Conservation (phyloP, 176 grass and related monocot species). For the Chloris gayana region DNA sequence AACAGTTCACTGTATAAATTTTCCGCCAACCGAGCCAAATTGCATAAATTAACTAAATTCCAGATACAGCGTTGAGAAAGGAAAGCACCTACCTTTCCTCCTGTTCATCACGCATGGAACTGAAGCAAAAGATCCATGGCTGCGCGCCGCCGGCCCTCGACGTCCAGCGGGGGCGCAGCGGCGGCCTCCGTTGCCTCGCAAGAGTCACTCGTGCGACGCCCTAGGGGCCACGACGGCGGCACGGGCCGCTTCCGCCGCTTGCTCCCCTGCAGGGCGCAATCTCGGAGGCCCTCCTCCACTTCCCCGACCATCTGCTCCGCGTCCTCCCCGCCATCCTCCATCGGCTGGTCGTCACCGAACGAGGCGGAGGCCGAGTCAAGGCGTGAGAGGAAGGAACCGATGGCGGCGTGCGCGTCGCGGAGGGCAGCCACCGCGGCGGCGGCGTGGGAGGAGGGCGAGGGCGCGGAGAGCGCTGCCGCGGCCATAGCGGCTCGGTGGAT, state of each 20-base stretch:
- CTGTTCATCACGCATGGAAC: conserved; percentile 32
- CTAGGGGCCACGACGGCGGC: conserved; percentile 40
- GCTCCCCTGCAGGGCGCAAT: conserved; percentile 33
- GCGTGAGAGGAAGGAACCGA: conserved; percentile 42
- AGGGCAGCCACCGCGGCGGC: conserved; percentile 32
- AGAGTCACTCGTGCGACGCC: background rate
- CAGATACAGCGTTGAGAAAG: background rate
- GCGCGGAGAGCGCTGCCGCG: conserved; percentile 5
- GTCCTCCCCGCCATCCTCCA: conserved; percentile 2
- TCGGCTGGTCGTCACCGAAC: conserved; percentile 25
- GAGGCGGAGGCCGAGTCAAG: background rate
- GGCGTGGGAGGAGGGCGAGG: conserved; percentile 32
- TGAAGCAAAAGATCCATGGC: conserved; percentile 45
- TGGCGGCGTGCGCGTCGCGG: conserved; percentile 33
- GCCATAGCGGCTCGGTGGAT: conserved; percentile 33
- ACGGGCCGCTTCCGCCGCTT: conserved; percentile 41
- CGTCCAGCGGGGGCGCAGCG: background rate
- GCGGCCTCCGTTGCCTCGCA: background rate
- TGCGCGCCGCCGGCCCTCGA: conserved; percentile 23
- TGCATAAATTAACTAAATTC: background rate
- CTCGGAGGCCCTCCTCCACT: conserved; percentile 30
- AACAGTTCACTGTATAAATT: background rate
- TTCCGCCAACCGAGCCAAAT: background rate
- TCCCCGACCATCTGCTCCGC: conserved; percentile 31
- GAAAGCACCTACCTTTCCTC: conserved; percentile 9